Evolutionary conservation across 1,284 basidiomycete genomes (phyloP), one percentile per base, ranked within the genome.

Genomic region (Cutaneotrichosporon sp.): DNA sequence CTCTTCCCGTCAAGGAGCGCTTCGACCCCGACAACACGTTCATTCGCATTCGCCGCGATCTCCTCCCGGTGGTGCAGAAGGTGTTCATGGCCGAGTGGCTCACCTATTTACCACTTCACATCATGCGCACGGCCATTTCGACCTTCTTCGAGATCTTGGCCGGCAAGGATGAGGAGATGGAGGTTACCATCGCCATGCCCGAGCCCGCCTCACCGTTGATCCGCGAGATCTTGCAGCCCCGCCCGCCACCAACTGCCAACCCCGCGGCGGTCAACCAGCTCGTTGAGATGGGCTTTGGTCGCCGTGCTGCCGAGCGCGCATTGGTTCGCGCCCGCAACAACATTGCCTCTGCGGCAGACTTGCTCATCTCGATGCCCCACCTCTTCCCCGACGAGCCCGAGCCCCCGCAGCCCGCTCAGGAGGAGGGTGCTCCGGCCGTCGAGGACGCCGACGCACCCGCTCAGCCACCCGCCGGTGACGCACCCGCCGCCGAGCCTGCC

Each of bases 211-310:
- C 43, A 16, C 55, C 55, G 0, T 27, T 57, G 10, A 14, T 57
- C 7, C 55, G 46, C 27, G 55, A 57, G 22, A 38, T 50, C 20
- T 58, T 54, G 38, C 46, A 43, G 34, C 20, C 53, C 4, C 57
- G 54, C 3, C 43, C 49, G 11, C 53, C 55, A 6, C 38, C 64
- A 13, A 64, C 85, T 3, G 86, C 89, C 0, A 90, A 92, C 71
- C 89, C 92, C 71, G 84, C 83, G 59, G 86, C 88, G 31, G 86
- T 97, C 51, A 85, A 86, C 54, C 89, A 92, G 70, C 83, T 99
- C 54, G 88, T 87, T 18, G 95, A 99, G 69, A 99, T 99, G 97
- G 97, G 97, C 54, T 99, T 99, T 81, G 87, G 90, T 25, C 86
- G 92, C 10, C 85, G 86, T 45, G 90, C 92, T 4, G 91, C 90